Evolutionary conservation across 106 monocot species (phyloP).

Genomic region (Cymbidium sinense): DNA sequence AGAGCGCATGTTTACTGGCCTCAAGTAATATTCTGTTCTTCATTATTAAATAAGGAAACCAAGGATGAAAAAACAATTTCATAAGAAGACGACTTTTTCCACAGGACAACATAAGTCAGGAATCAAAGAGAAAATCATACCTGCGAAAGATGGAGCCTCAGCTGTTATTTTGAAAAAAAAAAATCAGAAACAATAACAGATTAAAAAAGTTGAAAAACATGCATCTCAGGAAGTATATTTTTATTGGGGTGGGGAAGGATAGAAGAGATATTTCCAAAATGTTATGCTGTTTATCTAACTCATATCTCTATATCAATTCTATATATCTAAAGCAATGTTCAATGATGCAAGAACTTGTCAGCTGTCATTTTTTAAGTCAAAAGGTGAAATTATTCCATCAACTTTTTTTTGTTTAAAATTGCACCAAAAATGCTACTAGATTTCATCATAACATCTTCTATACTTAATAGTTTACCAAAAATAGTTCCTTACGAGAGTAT

Average conservation of each 20-base stretch:
- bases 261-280: not conserved
- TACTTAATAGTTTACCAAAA: no score
- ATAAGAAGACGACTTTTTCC: not conserved
- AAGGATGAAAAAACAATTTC: not conserved
- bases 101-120: not conserved
- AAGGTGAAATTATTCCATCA: no score
- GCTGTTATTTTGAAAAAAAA: not conserved
- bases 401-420: no score
- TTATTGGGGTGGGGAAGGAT: not conserved
- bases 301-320: not conserved
- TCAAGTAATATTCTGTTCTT: constrained; percentile 14
- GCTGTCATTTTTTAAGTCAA: no score
- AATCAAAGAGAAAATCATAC: not conserved
- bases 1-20: constrained; percentile 13
- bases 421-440: no score
- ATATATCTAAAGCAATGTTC: no score
- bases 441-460: no score
- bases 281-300: not conserved
- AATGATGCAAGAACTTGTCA: no score
- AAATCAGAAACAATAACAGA: not conserved
- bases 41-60: not conserved
- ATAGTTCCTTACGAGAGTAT: no score
- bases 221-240: not conserved
- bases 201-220: not conserved
- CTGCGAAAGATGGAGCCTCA: not conserved